Percentiles rank a stretch among this genome's conserved stretches.
Conservation (phyloP, 345 rosid species). For the Excoecaria agallocha region DNA sequence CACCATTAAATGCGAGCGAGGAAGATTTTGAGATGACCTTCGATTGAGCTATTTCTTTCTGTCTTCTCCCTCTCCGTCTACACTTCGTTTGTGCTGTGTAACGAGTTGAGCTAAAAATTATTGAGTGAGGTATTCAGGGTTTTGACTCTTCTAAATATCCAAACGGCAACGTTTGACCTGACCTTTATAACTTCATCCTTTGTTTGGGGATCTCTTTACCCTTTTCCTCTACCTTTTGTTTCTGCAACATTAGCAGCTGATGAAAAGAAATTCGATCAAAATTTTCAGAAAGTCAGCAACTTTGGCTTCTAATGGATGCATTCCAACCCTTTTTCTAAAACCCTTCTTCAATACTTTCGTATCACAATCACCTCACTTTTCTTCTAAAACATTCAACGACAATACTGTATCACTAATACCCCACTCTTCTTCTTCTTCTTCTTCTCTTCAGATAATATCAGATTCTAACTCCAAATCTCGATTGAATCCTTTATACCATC, state of each 20-base stretch:
- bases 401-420: background rate
- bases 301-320: background rate
- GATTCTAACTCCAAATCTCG: slow-evolving; percentile 10
- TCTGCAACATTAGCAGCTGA: background rate
- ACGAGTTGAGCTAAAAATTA: too few relatives aligned
- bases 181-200: background rate
- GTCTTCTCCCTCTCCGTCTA: too few relatives aligned
- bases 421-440: slow-evolving; percentile 2
- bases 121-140: too few relatives aligned
- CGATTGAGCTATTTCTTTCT: slow-evolving; percentile 29
- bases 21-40: slow-evolving; percentile 25
- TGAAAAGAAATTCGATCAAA: slow-evolving; percentile 6
- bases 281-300: background rate
- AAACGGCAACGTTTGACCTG: too few relatives aligned
- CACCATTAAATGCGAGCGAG: slow-evolving; percentile 11
- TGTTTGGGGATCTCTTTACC: background rate
- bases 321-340: background rate
- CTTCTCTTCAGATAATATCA: slow-evolving; percentile 14
- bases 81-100: background rate
- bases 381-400: background rate
- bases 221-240: background rate
- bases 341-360: background rate
- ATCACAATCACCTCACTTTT: background rate
- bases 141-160: too few relatives aligned
- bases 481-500: slow-evolving; percentile 21